Percentiles rank a stretch among this genome's conserved stretches.
phyloP scores from a whole-genome alignment of 805 yeast genomes.

The Suhomyces kilbournensis region DNA sequence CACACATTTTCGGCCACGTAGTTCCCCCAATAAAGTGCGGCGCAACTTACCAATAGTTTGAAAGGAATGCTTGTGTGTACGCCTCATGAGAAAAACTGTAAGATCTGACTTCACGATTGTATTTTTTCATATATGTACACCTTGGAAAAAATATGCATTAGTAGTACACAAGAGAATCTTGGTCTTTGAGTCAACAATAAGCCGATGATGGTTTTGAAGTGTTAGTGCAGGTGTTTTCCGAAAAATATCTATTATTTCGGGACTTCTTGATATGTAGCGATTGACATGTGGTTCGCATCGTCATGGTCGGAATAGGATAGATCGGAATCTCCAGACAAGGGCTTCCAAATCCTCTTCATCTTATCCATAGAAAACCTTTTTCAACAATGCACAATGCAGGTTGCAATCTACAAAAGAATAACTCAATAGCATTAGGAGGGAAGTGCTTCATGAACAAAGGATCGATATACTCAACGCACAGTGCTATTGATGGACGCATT shows the following conservation, averaged over 20 bases:
- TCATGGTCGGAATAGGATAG: neutral
- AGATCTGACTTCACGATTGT: neutral
- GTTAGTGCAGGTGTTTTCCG: neutral
- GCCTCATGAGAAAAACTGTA: neutral
- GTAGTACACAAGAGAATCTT: neutral
- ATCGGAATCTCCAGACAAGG: neutral
- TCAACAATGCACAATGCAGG: neutral
- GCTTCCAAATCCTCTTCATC: neutral
- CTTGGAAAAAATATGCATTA: neutral
- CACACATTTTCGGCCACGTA: neutral
- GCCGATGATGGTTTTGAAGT: neutral
- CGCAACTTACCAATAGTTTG: neutral
- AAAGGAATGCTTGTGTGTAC: neutral
- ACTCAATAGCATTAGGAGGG: neutral
- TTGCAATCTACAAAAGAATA: neutral
- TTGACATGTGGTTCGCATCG: neutral
- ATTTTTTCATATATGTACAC: neutral
- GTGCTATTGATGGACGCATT: neutral
- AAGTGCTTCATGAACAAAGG: neutral
- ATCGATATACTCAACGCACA: neutral
- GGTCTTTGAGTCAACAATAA: neutral
- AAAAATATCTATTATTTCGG: neutral
- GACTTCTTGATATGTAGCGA: neutral
- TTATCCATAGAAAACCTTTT: neutral
- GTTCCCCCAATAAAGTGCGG: neutral